Evolutionary conservation across 1,284 basidiomycete species (phyloP).

Genomic region (Fomitiporia mediterranea): DNA sequence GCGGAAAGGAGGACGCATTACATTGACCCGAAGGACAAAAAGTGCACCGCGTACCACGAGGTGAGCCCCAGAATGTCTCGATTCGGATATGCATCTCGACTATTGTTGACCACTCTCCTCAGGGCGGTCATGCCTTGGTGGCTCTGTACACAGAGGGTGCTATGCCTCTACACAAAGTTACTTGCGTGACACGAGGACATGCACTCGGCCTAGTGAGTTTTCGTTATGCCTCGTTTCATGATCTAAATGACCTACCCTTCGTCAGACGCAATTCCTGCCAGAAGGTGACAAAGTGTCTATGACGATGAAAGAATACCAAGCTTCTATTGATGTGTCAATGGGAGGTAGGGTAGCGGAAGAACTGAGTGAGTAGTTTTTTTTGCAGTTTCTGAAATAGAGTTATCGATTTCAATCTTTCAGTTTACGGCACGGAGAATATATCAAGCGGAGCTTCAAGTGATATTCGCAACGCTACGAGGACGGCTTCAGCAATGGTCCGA

Average conservation of each 20-base stretch:
- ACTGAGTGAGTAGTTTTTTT: constrained; percentile 50
- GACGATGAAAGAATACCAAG: constrained; percentile 67
- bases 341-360: constrained; percentile 93
- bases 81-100: constrained; percentile 6
- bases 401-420: constrained; percentile 34
- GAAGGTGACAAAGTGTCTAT: constrained; percentile 77
- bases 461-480: constrained; percentile 72
- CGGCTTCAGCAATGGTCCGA: constrained; percentile 87
- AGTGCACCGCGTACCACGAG: constrained; percentile 93
- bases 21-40: constrained; percentile 80
- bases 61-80: constrained; percentile 32
- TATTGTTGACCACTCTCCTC: too few relatives aligned
- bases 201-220: constrained; percentile 78
- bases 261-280: constrained; percentile 81
- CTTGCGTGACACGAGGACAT: constrained; percentile 90
- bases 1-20: constrained; percentile 86
- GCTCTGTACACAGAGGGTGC: constrained; percentile 90
- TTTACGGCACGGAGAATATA: constrained; percentile 84
- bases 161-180: constrained; percentile 94
- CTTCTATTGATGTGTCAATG: constrained; percentile 85
- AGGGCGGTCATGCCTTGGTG: constrained; percentile 90
- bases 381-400: neutral
- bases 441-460: constrained; percentile 91
- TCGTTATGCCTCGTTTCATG: constrained; percentile 3
- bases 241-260: constrained; percentile 2